phyloP scores from a whole-genome alignment of 495 filamentous ascomycete species.

The Penicillium lividum region DNA sequence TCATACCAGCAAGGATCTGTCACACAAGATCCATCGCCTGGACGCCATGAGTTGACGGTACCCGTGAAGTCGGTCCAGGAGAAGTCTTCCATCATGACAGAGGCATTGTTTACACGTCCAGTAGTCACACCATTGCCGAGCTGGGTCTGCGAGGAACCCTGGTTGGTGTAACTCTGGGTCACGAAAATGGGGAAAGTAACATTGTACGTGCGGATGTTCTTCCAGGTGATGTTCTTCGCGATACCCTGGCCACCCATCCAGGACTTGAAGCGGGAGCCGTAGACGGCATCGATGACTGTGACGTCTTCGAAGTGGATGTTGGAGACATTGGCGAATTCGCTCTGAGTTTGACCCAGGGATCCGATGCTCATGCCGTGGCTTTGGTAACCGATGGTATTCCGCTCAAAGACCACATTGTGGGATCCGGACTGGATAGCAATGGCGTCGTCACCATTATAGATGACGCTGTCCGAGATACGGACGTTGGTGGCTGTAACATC shows the following conservation, averaged over 20 bases:
- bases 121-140: slow-evolving; percentile 18
- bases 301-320: slow-evolving; percentile 42
- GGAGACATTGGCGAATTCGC: slow-evolving; percentile 34
- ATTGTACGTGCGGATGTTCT: slow-evolving; percentile 43
- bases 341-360: slow-evolving; percentile 36
- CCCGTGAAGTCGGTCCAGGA: slow-evolving; percentile 42
- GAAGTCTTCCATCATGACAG: slow-evolving; percentile 42
- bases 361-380: slow-evolving; percentile 47
- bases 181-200: slow-evolving; percentile 50
- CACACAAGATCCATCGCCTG: slow-evolving; percentile 43
- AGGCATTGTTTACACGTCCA: slow-evolving; percentile 27
- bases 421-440: slow-evolving; percentile 40
- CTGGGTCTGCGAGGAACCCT: slow-evolving; percentile 29
- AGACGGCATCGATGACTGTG: slow-evolving; percentile 40
- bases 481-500: slow-evolving; percentile 41
- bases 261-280: slow-evolving; percentile 45
- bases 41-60: slow-evolving; percentile 38
- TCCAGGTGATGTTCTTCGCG: slow-evolving; percentile 44
- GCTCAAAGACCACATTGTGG: slow-evolving; percentile 37
- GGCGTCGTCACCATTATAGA: slow-evolving; percentile 48
- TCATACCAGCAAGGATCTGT: slow-evolving; percentile 46
- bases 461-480: slow-evolving; percentile 36
- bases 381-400: slow-evolving; percentile 42
- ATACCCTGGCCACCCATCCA: slow-evolving; percentile 44
- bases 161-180: slow-evolving; percentile 42